Evolutionary conservation across 2,329 filamentous ascomycete species (phyloP).

Genomic region (Fusarium stilboides): DNA sequence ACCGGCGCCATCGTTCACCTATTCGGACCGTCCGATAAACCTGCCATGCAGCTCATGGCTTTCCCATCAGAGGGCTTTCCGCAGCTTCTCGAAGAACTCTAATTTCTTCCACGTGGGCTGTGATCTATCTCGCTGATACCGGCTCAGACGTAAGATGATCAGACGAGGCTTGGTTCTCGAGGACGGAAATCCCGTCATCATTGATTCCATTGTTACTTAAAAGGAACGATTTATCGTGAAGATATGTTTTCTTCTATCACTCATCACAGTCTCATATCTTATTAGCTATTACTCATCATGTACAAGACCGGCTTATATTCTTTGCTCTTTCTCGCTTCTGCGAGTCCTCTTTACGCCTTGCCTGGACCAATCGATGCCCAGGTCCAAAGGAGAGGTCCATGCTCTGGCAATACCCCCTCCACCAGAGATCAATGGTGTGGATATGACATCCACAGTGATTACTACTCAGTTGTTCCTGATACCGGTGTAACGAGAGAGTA

Average conservation of each 20-base stretch:
- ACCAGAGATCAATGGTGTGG: constrained; percentile 62
- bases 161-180: constrained; percentile 1
- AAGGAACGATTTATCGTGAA: neutral
- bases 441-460: constrained; percentile 65
- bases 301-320: constrained; percentile 8
- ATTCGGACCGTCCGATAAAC: constrained; percentile 35
- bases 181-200: constrained; percentile 22
- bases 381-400: constrained; percentile 22
- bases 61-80: constrained; percentile 10
- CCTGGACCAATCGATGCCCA: constrained; percentile 18
- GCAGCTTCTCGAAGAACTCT: constrained; percentile 1
- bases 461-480: constrained; percentile 58
- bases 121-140: constrained; percentile 21
- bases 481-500: constrained; percentile 68
- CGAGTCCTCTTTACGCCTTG: constrained; percentile 9
- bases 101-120: neutral
- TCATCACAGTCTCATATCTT: neutral
- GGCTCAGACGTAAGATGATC: constrained; percentile 10
- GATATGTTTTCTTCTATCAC: neutral
- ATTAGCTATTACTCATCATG: constrained; percentile 12
- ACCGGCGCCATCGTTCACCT: constrained; percentile 10
- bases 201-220: constrained; percentile 18
- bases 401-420: constrained; percentile 51
- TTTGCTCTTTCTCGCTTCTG: constrained; percentile 10
- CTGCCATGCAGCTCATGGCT: neutral